Evolutionary conservation across 768 basidiomycete genomes (phyloP), one percentile per base, ranked within the genome.

Genomic region (Amanita fuliginea): DNA sequence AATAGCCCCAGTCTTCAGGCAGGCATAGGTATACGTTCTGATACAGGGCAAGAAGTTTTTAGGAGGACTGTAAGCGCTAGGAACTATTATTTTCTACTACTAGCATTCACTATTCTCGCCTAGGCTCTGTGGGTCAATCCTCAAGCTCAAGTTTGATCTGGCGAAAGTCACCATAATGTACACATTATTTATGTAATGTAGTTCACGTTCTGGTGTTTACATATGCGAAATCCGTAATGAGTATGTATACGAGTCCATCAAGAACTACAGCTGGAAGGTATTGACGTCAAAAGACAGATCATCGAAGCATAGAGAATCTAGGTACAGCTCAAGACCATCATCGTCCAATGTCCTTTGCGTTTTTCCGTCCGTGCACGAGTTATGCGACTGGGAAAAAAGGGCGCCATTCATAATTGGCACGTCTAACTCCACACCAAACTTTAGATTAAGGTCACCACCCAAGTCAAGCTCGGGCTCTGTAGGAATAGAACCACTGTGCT

Each of bases 281-380:
- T 41, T 32, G 36, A 41, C 47, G 59, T 86, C 81, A 49, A 86
- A 82, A 47, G 80, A 82, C 40, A 86, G 55, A 1, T 75, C 69
- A 54, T 86, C 84, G 59, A 86, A 86, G 59, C 83, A 81, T 47
- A 86, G 67, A 28, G 84, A 84, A 58, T 84, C 80, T 11, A 86
- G 75, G 33, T 65, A 68, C 81, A 83, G 78, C 67, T 86, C 80
- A 44, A 80, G 64, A 53, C 73, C 75, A 53, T 64, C 53, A 45
- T 81, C 74, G 9, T 32, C 47, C 16, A 28, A 26, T 32, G 30
- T 0, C 26, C 24, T 39, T 34, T 37, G 22, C 7, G 19, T n/a
- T 36, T 14, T 28, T 7, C n/a, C 37, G 18, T 16, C 14, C 8
- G 8, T 42, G 35, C 21, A 36, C 11, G 34, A 13, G 22, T n/a